These are phyloP conservation scores for Flaveria floridana DNA, from an alignment of 140 eudicot genomes.

Conservation along the genomic window DNA sequence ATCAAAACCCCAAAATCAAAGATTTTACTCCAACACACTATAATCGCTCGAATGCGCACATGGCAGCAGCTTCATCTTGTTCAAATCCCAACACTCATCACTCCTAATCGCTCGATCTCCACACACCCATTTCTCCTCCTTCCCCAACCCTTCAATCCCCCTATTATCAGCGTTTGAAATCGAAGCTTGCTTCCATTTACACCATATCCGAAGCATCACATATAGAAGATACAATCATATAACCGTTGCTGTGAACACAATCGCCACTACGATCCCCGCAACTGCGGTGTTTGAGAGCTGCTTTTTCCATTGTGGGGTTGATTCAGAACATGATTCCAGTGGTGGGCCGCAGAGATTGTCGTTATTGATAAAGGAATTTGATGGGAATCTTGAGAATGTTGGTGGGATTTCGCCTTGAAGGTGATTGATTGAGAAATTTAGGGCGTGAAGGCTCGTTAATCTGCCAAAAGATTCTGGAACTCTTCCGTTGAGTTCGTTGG, in stretches of 20 bases:
- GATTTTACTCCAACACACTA: not conserved
- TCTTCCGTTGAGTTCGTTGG: slow-evolving; percentile 61
- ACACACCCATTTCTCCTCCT: slow-evolving; percentile 58
- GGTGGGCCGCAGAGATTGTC: slow-evolving; percentile 76
- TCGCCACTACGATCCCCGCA: slow-evolving; percentile 78
- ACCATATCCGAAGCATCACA: slow-evolving; percentile 81
- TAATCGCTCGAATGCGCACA: slow-evolving; percentile 28
- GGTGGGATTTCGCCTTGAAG: slow-evolving; percentile 74
- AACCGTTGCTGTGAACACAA: slow-evolving; percentile 75
- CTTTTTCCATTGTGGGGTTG: slow-evolving; percentile 32
- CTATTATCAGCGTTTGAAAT: slow-evolving; percentile 47
- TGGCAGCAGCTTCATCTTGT: slow-evolving; percentile 44
- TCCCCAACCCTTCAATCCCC: slow-evolving; percentile 29
- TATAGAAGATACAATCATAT: slow-evolving; percentile 75
- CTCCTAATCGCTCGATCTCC: slow-evolving; percentile 54
- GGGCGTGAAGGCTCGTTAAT: slow-evolving; percentile 75
- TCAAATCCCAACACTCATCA: slow-evolving; percentile 56
- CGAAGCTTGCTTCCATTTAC: slow-evolving; percentile 75
- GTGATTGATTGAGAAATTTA: slow-evolving; percentile 69
- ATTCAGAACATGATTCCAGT: slow-evolving; percentile 44
- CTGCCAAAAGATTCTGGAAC: slow-evolving; percentile 68
- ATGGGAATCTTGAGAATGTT: slow-evolving; percentile 65
- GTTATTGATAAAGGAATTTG: slow-evolving; percentile 52
- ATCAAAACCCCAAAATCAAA: not conserved
- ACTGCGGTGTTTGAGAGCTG: slow-evolving; percentile 58